Evolutionary conservation across 108 stramenopile genomes (phyloP).

Genomic region (Bacterosira constricta): DNA sequence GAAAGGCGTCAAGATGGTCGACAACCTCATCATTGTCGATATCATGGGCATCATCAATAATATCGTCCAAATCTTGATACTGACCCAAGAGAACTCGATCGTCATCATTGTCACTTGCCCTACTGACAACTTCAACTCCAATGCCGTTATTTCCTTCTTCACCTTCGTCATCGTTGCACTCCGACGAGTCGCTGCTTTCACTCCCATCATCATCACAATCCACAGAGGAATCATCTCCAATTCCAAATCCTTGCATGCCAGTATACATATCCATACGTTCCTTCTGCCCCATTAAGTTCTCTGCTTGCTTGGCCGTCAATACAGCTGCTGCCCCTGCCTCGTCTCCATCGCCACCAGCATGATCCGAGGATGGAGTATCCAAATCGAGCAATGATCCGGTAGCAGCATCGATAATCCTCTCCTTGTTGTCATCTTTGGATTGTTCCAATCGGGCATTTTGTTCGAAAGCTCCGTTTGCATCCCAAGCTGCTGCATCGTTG

Average conservation of each 20-base stretch:
- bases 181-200: not conserved
- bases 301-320: too few relatives aligned
- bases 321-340: not conserved
- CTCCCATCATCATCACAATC: conserved; percentile 15
- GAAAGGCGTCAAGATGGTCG: conserved; percentile 7
- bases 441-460: conserved; percentile 4
- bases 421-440: conserved; percentile 13
- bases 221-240: conserved; percentile 49
- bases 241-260: conserved; percentile 24
- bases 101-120: not conserved
- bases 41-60: conserved; percentile 8
- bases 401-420: not conserved
- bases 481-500: conserved; percentile 15
- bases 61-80: not conserved
- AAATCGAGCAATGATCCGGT: conserved; percentile 14
- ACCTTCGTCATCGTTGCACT: not conserved
- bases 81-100: not conserved
- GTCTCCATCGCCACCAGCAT: not conserved
- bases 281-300: conserved; percentile 32
- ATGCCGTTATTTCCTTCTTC: too few relatives aligned
- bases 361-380: conserved; percentile 5
- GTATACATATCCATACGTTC: conserved; percentile 40
- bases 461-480: conserved; percentile 2
- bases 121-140: not conserved
- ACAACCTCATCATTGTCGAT: not conserved